These are phyloP conservation scores for Penicillium maclennaniae DNA, from an alignment of 495 filamentous ascomycete genomes.

Conservation along the genomic window DNA sequence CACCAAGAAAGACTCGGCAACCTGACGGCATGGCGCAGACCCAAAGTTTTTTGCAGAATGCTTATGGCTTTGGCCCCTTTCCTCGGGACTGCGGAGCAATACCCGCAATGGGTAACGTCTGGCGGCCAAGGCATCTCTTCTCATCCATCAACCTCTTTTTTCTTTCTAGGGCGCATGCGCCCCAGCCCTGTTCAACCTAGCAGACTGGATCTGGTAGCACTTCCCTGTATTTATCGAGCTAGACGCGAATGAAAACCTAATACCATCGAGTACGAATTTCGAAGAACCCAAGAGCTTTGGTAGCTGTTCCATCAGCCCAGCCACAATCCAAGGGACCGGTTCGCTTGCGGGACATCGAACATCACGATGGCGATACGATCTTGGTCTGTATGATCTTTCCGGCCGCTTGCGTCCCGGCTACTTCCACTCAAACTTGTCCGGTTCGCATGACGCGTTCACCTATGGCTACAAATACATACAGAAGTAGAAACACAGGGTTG, in stretches of 20 bases:
- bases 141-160: background rate
- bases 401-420: background rate
- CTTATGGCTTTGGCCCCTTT: constrained; percentile 15
- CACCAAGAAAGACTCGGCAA: constrained; percentile 8
- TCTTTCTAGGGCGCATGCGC: background rate
- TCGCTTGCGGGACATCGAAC: constrained; percentile 18
- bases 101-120: constrained; percentile 16
- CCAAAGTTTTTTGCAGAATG: constrained; percentile 11
- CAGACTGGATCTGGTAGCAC: background rate
- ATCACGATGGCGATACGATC: constrained; percentile 10
- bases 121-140: constrained; percentile 1
- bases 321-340: constrained; percentile 3
- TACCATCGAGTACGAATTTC: background rate
- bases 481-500: too few species aligned
- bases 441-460: background rate
- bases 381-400: background rate
- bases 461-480: background rate
- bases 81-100: constrained; percentile 16
- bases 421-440: background rate
- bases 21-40: constrained; percentile 13
- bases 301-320: constrained; percentile 4
- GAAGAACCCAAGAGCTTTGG: background rate
- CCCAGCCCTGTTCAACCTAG: background rate
- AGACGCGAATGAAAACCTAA: background rate
- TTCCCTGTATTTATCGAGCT: background rate